Evolutionary conservation across 2,329 filamentous ascomycete species (phyloP), one percentile per base, ranked within the genome.

Genomic region (Trichoderma hamatum): DNA sequence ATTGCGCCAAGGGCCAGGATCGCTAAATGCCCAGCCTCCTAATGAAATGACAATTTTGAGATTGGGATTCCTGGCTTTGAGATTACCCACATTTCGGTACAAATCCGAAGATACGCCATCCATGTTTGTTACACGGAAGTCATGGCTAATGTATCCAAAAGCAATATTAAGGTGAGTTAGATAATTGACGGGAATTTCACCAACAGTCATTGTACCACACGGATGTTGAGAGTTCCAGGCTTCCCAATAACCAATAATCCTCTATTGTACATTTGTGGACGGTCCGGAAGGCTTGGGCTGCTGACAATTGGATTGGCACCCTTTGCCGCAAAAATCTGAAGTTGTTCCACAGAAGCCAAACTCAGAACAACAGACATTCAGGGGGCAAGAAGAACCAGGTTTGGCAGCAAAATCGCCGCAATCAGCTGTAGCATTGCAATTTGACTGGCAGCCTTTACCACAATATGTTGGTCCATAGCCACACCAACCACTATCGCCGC

Each of bases 321-420:
- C 55, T 24, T 54, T 54, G 19, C 28, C 10, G 67, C 75, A 77
- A 59, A 76, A 78, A 9, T 74, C 72, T 3, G 14, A 19, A 10
- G 72, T 72, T 7, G 69, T 73, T 7, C 76, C 76, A 69, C 78
- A 80, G 71, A 78, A 80, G 34, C 79, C 77, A 60, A 70, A 76
- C 43, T 74, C 24, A 63, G 71, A 74, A 70, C 79, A 80, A 71
- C 78, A 80, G 2, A 80, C 78, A 56, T 80, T 78, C 5, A 80
- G 72, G 3, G 78, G 78, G 64, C 78, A 80, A n/a, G 69, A 70
- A 4, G 65, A 28, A 10, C 71, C 61, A 43, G 14, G 34, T 30
- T 30, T 30, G 28, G 28, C 28, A 30, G 63, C 51, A 58, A 52
- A 67, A 13, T 67, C 67, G 62, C 76, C 73, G 60, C 76, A 77